Evolutionary conservation across 169 alveolate genomes (phyloP).

Genomic region (Amoebophrya sp.): DNA sequence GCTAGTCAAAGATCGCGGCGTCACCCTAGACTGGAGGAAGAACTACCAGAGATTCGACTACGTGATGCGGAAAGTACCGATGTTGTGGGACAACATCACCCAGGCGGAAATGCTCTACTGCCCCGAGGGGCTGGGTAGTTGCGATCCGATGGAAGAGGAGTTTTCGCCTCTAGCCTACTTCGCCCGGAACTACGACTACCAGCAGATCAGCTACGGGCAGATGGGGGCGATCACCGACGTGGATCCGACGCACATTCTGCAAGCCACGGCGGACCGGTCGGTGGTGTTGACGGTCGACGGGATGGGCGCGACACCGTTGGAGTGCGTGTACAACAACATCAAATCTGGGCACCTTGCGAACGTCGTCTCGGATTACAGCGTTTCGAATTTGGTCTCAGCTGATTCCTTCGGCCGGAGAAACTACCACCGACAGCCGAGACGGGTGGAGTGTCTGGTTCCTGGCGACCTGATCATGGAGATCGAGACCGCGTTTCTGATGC

Average conservation of each 20-base stretch:
- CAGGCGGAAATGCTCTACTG: neutral
- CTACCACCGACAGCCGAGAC: neutral
- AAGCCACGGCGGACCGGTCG: neutral
- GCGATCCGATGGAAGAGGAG: neutral
- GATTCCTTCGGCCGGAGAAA: no score
- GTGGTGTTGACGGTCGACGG: neutral
- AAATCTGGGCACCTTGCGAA: neutral
- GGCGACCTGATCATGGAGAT: neutral
- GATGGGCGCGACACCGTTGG: constrained; percentile 14
- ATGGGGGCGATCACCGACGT: neutral
- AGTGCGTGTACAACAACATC: neutral
- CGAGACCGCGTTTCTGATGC: neutral
- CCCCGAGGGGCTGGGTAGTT: neutral
- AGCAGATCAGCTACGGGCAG: neutral
- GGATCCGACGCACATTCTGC: constrained; percentile 14
- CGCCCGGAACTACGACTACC: constrained; percentile 19
- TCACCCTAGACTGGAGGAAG: neutral
- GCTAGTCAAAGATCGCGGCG: neutral
- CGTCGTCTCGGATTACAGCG: neutral
- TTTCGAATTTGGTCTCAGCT: no score
- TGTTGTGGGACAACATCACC: constrained; percentile 7
- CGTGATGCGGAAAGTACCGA: neutral
- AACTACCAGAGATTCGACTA: neutral
- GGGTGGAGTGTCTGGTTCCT: neutral
- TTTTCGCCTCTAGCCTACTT: neutral